Base-by-base conservation (phyloP, 2,329 filamentous ascomycete species). In the Cercospora zeina region DNA sequence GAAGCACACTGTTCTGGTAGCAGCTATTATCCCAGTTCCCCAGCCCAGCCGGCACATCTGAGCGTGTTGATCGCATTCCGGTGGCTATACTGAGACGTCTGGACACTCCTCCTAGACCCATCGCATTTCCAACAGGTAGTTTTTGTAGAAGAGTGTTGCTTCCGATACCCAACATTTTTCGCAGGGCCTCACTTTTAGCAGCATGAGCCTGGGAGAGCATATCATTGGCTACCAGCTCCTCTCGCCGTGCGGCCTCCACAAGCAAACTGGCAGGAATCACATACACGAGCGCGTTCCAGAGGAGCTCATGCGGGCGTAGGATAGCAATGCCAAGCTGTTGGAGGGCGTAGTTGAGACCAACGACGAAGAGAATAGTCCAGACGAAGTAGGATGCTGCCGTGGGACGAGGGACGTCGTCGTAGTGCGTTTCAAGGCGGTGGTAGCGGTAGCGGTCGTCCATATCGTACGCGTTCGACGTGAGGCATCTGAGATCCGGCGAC, bases 21-120 rank as follows among this genome's bases (percentile, higher is more conserved):
- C 95, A 97, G 1, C 92, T 96, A 74, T 97, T 96, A 78, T 96
- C 91, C 79, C 87, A 88, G 74, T 99, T 99, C 9, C 91, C 91
- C 58, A 97, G 79, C 0, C 95, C 95, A 1, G 80, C 73, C 13
- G 80, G 80, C 11, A 72, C 75, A 61, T 75, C 70, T 10, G 70
- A 71, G n/a, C 63, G 67, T 16, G 62, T 55, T 1, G 59, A 54
- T n/a, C 60, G 70, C 27, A 67, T 37, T 45, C 62, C 60, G 4
- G 61, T 30, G 2, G 53, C 66, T 54, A 54, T 59, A 37, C 71
- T 71, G 42, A 71, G 61, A 34, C 67, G 62, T 36, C 73, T 62
- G 51, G 73, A 63, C 8, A 77, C 71, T 33, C 75, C 67, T 16
- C 64, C 62, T 30, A 66, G 60, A 10, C 66, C 64, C n/a, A 68